Conservation (phyloP, 768 basidiomycete genomes). For the Filobasidium wieringae region DNA sequence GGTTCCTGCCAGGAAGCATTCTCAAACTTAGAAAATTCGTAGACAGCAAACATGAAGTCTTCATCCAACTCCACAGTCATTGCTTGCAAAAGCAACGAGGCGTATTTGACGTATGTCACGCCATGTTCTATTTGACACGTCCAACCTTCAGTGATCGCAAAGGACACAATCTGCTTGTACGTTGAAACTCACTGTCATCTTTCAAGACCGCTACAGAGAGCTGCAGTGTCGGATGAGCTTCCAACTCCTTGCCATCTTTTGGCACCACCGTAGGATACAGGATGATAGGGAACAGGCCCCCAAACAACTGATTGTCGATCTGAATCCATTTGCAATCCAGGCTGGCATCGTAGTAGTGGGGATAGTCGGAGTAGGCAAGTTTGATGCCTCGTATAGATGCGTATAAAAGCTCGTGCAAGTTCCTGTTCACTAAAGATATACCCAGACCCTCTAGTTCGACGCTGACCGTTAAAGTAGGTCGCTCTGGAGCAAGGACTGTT, state of each 20-base stretch:
- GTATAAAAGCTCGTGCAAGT: constrained; percentile 80
- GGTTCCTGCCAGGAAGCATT: constrained; percentile 81
- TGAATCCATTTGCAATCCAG: constrained; percentile 77
- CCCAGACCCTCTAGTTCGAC: constrained; percentile 83
- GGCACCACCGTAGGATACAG: constrained; percentile 83
- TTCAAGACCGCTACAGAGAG: constrained; percentile 79
- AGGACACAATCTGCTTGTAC: constrained; percentile 8
- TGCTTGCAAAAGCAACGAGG: constrained; percentile 82
- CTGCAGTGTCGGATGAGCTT: constrained; percentile 78
- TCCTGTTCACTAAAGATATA: constrained; percentile 76
- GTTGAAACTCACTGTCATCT: constrained; percentile 60
- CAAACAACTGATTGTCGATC: constrained; percentile 94
- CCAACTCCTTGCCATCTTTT: constrained; percentile 51
- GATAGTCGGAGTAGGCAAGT: constrained; percentile 71
- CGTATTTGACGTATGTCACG: constrained; percentile 95
- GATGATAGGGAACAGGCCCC: constrained; percentile 86
- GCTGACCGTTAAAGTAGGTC: constrained; percentile 54
- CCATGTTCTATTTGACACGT: constrained; percentile 63
- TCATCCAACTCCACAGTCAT: constrained; percentile 95
- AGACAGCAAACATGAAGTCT: constrained; percentile 81
- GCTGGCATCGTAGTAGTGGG: constrained; percentile 65
- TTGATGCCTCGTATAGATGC: constrained; percentile 63
- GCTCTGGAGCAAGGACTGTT: constrained; percentile 61
- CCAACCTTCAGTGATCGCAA: background rate
- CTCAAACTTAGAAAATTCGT: constrained; percentile 81